These are phyloP conservation scores for Alternaria novae-zelandiae DNA, from an alignment of 2,329 filamentous ascomycete species.

Conservation along the genomic window DNA sequence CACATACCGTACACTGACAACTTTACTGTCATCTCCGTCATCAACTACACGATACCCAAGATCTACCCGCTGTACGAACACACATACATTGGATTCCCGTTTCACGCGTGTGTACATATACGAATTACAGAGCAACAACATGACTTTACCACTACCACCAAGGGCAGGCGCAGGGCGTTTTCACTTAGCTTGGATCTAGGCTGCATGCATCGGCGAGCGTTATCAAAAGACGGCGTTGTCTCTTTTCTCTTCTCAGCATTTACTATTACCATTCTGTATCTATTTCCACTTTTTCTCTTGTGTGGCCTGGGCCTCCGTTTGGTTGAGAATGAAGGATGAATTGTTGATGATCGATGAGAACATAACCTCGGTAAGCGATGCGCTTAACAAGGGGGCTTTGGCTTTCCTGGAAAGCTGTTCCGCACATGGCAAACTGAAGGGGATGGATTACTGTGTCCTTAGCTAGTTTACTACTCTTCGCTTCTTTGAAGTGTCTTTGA, in stretches of 20 bases:
- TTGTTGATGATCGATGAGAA: conserved; percentile 1
- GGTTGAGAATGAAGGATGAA: not conserved
- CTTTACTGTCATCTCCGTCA: conserved; percentile 16
- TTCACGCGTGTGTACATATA: conserved; percentile 23
- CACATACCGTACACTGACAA: conserved; percentile 16
- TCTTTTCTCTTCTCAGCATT: not conserved
- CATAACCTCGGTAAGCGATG: not conserved
- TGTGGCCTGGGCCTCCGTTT: not conserved
- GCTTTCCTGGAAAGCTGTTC: not conserved
- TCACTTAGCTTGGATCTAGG: conserved; percentile 10
- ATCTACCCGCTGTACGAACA: conserved; percentile 26
- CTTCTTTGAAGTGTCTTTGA: not conserved
- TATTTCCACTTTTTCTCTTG: not conserved
- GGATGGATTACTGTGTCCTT: not conserved
- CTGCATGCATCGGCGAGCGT: conserved; percentile 16
- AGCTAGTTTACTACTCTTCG: not conserved
- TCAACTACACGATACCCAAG: conserved; percentile 18
- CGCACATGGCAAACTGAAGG: not conserved
- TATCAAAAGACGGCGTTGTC: conserved; percentile 16
- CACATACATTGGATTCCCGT: conserved; percentile 20
- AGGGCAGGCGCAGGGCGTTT: conserved; percentile 16
- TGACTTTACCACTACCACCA: conserved; percentile 4
- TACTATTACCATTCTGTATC: conserved; percentile 1
- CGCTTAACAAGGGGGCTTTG: not conserved
- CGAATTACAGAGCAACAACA: conserved; percentile 10